These are phyloP conservation scores for Ceratocystis ficicola DNA, from an alignment of 2,329 filamentous ascomycete genomes.

Conservation along the genomic window DNA sequence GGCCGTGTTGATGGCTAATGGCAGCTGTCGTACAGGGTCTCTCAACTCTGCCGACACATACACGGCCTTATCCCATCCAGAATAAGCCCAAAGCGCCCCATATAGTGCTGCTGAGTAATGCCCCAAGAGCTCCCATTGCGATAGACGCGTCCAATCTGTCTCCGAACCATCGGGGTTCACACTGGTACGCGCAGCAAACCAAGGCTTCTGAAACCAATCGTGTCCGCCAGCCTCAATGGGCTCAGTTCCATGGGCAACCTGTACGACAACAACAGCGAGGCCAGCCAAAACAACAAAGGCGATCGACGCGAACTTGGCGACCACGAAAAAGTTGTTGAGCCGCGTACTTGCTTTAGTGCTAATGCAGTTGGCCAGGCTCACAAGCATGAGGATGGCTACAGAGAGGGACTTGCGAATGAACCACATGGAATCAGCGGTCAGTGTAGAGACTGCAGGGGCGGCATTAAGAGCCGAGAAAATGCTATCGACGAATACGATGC, in stretches of 20 bases:
- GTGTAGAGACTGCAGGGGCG: slow-evolving; percentile 30
- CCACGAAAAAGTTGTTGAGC: slow-evolving; percentile 45
- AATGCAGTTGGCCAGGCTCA: slow-evolving; percentile 42
- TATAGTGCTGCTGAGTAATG: slow-evolving; percentile 50
- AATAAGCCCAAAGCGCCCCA: slow-evolving; percentile 52
- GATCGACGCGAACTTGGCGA: slow-evolving; percentile 42
- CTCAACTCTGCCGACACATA: slow-evolving; percentile 45
- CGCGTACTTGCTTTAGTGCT: slow-evolving; percentile 44
- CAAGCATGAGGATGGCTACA: slow-evolving; percentile 35
- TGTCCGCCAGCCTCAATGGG: slow-evolving; percentile 34
- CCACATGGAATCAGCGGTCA: slow-evolving; percentile 25
- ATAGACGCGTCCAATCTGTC: slow-evolving; percentile 38
- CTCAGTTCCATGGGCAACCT: slow-evolving; percentile 29
- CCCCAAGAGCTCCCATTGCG: slow-evolving; percentile 46
- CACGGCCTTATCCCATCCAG: slow-evolving; percentile 53
- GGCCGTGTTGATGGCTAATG: slow-evolving; percentile 49
- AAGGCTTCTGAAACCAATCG: slow-evolving; percentile 42
- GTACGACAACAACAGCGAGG: slow-evolving; percentile 34
- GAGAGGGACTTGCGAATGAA: slow-evolving; percentile 40
- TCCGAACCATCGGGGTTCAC: slow-evolving; percentile 38
- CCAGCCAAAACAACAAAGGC: slow-evolving; percentile 39
- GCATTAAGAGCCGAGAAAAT: slow-evolving; percentile 43
- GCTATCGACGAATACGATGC: slow-evolving; percentile 51
- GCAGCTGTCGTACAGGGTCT: slow-evolving; percentile 41
- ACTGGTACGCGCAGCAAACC: slow-evolving; percentile 43